Base-by-base conservation (phyloP, 2,329 filamentous ascomycete genomes). In the Fusarium marasasianum region DNA sequence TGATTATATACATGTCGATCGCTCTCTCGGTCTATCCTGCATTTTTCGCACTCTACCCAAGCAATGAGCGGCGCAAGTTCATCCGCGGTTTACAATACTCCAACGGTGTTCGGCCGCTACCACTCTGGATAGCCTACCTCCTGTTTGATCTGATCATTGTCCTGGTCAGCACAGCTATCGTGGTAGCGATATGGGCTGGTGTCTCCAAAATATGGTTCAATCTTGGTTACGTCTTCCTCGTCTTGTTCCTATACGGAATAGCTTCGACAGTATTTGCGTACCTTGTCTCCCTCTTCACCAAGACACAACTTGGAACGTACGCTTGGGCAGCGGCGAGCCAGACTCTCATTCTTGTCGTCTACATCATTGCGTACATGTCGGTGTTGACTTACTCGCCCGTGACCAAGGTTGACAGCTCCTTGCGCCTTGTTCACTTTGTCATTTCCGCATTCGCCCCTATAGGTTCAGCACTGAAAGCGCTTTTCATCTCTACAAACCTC, bases 21-120 rank as follows among this genome's bases (percentile, higher is more conserved):
- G 93, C 92, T 3, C 91, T 97, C 82, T 87, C 90, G 12, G 91
- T 91, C 3, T 96, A 93, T 77, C 94, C 95, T 2, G 94, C 92
- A 20, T 95, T 98, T 85, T 97, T 98, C 77, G 90, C 93, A 1
- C 85, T 98, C 9, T 98, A 98, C 79, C 94, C 94, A 1, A 97
- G 94, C n/a, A 86, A 93, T 35, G 95, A 98, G 81, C 89, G 94
- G 33, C 85, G 94, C 17, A 86, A 91, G 56, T 93, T 94, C 73
- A 94, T 98, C 31, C 90, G 95, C 58, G 93, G 93, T 22, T 85
- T 98, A 37, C 92, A 98, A 81, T 98, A 97, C 82, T 97, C 94
- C 61, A 98, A 98, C 79, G 95, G 95, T 53, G 94, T 98, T 35
- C 88, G 93, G 18, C 92, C 93, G 1, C 85, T 93, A 14, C 94